These are phyloP conservation scores for Talaromyces stipitatus DNA, from an alignment of 495 filamentous ascomycete genomes.

Conservation along the genomic window DNA sequence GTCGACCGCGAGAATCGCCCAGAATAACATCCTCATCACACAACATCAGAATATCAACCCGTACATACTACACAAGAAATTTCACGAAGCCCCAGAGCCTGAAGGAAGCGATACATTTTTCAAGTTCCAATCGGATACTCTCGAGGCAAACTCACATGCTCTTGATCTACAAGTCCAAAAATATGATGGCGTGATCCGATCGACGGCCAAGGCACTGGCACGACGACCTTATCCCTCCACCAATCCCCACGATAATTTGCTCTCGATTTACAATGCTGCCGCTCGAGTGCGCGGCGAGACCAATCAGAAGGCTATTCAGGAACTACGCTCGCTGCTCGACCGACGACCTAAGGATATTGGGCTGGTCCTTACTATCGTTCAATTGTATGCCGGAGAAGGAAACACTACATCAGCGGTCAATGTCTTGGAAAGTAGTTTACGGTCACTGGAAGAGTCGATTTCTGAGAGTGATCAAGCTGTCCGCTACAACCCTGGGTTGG, in stretches of 20 bases:
- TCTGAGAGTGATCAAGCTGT: conserved; percentile 56
- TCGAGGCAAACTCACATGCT: conserved; percentile 61
- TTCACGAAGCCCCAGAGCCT: conserved; percentile 49
- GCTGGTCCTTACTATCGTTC: conserved; percentile 71
- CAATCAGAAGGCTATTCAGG: conserved; percentile 62
- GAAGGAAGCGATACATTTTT: conserved; percentile 67
- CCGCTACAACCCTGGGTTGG: conserved; percentile 77
- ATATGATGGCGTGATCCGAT: conserved; percentile 59
- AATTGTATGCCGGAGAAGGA: conserved; percentile 68
- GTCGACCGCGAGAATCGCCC: conserved; percentile 68
- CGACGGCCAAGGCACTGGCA: conserved; percentile 52
- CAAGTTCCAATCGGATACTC: conserved; percentile 60
- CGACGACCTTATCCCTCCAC: conserved; percentile 45
- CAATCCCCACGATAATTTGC: conserved; percentile 49
- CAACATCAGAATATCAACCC: conserved; percentile 59
- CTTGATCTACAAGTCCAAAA: conserved; percentile 76
- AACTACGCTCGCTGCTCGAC: conserved; percentile 66
- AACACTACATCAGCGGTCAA: conserved; percentile 71
- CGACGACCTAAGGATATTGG: conserved; percentile 77
- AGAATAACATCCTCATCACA: conserved; percentile 66
- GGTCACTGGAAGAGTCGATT: conserved; percentile 59
- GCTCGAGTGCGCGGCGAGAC: conserved; percentile 58
- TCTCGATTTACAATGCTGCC: conserved; percentile 75
- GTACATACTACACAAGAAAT: conserved; percentile 62
- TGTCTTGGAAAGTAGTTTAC: conserved; percentile 67